Percentiles rank a stretch among this genome's conserved stretches.
Conservation (phyloP, 2,329 filamentous ascomycete genomes). For the Sphaerostilbella broomeana region DNA sequence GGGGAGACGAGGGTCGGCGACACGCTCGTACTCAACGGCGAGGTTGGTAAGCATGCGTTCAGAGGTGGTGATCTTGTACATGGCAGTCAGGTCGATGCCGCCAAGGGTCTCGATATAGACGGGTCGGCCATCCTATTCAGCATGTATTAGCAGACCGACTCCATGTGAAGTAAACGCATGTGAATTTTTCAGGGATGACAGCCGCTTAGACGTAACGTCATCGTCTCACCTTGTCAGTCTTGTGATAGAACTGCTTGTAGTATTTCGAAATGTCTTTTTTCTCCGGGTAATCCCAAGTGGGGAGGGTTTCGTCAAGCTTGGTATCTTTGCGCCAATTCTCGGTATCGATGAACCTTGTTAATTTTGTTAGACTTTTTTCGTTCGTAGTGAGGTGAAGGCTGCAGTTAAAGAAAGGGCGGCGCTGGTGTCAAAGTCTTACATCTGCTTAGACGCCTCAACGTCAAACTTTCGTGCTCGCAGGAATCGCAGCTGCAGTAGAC, state of each 20-base stretch:
- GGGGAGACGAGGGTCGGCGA: slow-evolving; percentile 85
- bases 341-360: slow-evolving; percentile 78
- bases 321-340: slow-evolving; percentile 90
- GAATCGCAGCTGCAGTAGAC: slow-evolving; percentile 64
- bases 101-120: slow-evolving; percentile 96
- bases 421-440: slow-evolving; percentile 51
- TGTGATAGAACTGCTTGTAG: slow-evolving; percentile 99
- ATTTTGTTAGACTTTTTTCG: too few relatives aligned
- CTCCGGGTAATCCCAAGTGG: slow-evolving; percentile 80
- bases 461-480: slow-evolving; percentile 94
- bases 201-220: not conserved
- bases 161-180: not conserved
- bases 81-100: slow-evolving; percentile 80
- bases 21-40: slow-evolving; percentile 94
- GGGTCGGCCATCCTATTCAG: slow-evolving; percentile 76
- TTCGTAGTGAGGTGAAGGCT: too few relatives aligned
- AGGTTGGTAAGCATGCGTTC: slow-evolving; percentile 97
- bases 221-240: slow-evolving; percentile 67
- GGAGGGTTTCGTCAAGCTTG: slow-evolving; percentile 73
- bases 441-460: slow-evolving; percentile 73
- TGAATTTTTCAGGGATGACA: not conserved
- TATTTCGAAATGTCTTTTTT: slow-evolving; percentile 77
- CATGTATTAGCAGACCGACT: slow-evolving; percentile 4
- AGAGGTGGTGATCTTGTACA: slow-evolving; percentile 87
- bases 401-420: not conserved